Percentiles rank a stretch among this genome's conserved stretches.
Conservation (phyloP, 2,329 filamentous ascomycete genomes). For the Arthrobotrys sinensis region DNA sequence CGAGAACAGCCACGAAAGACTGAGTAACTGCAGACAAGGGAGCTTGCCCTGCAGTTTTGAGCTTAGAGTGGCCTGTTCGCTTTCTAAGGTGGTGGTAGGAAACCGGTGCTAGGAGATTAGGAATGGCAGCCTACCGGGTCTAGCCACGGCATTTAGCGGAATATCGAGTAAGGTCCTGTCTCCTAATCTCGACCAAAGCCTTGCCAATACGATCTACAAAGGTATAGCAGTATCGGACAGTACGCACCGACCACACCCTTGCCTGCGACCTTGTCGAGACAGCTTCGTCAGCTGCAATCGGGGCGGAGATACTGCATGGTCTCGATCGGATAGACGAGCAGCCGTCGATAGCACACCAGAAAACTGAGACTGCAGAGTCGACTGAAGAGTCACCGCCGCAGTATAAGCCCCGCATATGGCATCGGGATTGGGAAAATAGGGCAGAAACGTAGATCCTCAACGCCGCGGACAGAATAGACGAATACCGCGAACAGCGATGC, state of each 20-base stretch:
- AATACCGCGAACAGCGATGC: slow-evolving; percentile 47
- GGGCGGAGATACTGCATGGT: slow-evolving; percentile 30
- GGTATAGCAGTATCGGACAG: slow-evolving; percentile 24
- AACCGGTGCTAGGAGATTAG: slow-evolving; percentile 46
- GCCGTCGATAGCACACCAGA: slow-evolving; percentile 19
- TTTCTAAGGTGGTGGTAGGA: neutral
- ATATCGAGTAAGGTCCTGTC: slow-evolving; percentile 36
- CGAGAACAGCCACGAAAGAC: slow-evolving; percentile 36
- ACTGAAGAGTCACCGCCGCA: slow-evolving; percentile 4
- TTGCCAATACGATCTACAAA: slow-evolving; percentile 26
- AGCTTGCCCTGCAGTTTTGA: slow-evolving; percentile 25
- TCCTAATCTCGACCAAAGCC: slow-evolving; percentile 42
- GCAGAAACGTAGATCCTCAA: slow-evolving; percentile 48
- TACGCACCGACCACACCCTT: slow-evolving; percentile 24
- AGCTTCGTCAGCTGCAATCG: slow-evolving; percentile 50
- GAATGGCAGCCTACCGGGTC: slow-evolving; percentile 55
- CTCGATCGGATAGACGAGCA: slow-evolving; percentile 11
- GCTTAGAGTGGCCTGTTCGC: slow-evolving; percentile 24
- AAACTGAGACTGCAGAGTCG: slow-evolving; percentile 2
- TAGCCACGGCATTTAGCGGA: slow-evolving; percentile 58
- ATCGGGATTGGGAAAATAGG: slow-evolving; percentile 38
- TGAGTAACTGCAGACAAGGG: slow-evolving; percentile 5
- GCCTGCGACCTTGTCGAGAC: slow-evolving; percentile 19
- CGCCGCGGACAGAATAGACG: slow-evolving; percentile 34
- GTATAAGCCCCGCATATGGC: slow-evolving; percentile 2